These are phyloP conservation scores for Aspergillus kassunensis DNA, from an alignment of 495 filamentous ascomycete species.

Conservation along the genomic window DNA sequence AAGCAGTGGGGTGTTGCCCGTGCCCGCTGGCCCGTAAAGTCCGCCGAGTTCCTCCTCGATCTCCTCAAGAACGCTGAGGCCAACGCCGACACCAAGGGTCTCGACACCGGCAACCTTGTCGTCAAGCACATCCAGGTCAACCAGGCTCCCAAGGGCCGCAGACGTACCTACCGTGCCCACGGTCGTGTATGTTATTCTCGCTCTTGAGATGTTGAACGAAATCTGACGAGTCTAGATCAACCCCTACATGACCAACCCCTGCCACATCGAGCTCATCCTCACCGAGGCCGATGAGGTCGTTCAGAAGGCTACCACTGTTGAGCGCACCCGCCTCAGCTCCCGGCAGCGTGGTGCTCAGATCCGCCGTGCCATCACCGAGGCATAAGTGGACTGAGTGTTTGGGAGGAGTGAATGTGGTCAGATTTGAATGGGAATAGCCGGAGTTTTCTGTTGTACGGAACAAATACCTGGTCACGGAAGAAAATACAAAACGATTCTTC, in stretches of 20 bases:
- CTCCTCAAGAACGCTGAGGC: slow-evolving; percentile 99
- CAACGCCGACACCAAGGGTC: slow-evolving; percentile 98
- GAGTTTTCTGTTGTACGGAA: slow-evolving; percentile 36
- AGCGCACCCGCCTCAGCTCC: slow-evolving; percentile 69
- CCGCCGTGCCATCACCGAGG: slow-evolving; percentile 75
- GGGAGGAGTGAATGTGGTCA: slow-evolving; percentile 24
- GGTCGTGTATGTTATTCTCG: slow-evolving; percentile 77
- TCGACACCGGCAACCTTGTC: slow-evolving; percentile 92
- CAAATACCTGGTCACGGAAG: slow-evolving; percentile 46
- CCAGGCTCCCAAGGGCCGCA: slow-evolving; percentile 97
- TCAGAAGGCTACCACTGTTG: slow-evolving; percentile 67
- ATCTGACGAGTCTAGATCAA: slow-evolving; percentile 66
- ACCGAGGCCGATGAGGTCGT: slow-evolving; percentile 89
- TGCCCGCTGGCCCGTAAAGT: slow-evolving; percentile 99
- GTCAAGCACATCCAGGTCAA: slow-evolving; percentile 99
- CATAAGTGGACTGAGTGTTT: slow-evolving; percentile 51
- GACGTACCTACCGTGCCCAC: slow-evolving; percentile 98
- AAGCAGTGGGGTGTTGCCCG: slow-evolving; percentile 96
- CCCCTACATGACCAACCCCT: slow-evolving; percentile 99
- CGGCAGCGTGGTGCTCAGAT: slow-evolving; percentile 82
- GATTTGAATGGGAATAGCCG: slow-evolving; percentile 30
- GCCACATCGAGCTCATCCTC: slow-evolving; percentile 99
- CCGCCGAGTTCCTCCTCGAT: slow-evolving; percentile 92
- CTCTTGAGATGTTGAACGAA: not conserved
- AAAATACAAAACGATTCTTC: slow-evolving; percentile 29